phyloP scores from a whole-genome alignment of 2,329 filamentous ascomycete species.

The Fusarium circinatum region DNA sequence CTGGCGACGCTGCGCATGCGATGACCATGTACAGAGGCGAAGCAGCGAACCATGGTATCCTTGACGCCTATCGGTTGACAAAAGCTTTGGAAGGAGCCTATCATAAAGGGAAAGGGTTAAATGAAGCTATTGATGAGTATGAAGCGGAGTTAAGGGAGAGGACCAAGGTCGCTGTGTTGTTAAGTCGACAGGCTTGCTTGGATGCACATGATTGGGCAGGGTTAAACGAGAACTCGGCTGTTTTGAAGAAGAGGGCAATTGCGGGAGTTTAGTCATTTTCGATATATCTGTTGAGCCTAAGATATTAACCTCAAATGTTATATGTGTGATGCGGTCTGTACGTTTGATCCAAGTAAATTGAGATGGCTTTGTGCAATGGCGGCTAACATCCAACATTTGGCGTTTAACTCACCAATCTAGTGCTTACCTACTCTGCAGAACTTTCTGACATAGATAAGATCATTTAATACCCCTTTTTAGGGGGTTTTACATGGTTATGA shows the following conservation, averaged over 20 bases:
- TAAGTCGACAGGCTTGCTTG: constrained; percentile 11
- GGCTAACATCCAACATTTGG: rapidly evolving
- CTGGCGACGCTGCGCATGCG: constrained; percentile 9
- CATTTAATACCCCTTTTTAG: rapidly evolving
- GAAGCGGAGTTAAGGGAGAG: constrained; percentile 1
- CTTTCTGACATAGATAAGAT: rapidly evolving
- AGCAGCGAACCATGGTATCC: constrained; percentile 4
- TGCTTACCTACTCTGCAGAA: rapidly evolving
- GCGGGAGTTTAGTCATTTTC: not conserved
- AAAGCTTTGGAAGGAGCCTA: not conserved
- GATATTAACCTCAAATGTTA: rapidly evolving
- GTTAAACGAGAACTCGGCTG: constrained; percentile 3
- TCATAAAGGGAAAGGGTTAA: not conserved
- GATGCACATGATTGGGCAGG: constrained; percentile 11
- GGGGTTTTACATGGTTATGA: not conserved
- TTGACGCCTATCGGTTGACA: not conserved
- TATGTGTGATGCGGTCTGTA: rapidly evolving
- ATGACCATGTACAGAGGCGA: constrained; percentile 18
- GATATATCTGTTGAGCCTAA: rapidly evolving
- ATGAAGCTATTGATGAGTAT: not conserved
- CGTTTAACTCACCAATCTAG: rapidly evolving
- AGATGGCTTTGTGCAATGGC: too few relatives aligned
- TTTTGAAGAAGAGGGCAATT: constrained; percentile 6
- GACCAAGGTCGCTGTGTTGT: not conserved
- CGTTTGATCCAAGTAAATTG: rapidly evolving